phyloP scores from a whole-genome alignment of 148 eudicot species.

The Agrostemma githago region DNA sequence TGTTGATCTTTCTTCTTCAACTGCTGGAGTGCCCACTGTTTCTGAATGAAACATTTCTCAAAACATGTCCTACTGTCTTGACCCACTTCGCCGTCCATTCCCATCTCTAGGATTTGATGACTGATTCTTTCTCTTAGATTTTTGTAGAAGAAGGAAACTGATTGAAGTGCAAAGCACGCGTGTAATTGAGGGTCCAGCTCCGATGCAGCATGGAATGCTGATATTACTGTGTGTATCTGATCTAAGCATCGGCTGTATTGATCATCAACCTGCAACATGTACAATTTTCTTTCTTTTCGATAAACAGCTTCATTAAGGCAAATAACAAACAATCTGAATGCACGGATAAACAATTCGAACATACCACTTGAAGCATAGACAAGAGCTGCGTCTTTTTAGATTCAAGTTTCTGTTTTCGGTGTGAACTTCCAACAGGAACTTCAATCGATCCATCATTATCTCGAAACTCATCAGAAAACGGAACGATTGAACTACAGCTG shows the following conservation, averaged over 20 bases:
- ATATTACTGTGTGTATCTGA: conserved; percentile 71
- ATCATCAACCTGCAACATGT: conserved; percentile 62
- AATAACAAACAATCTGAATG: background rate
- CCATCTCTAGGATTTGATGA: conserved; percentile 60
- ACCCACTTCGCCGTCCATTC: conserved; percentile 23
- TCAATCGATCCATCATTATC: conserved; percentile 29
- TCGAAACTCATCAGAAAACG: conserved; percentile 21
- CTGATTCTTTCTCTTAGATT: conserved; percentile 72
- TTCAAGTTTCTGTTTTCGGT: conserved; percentile 36
- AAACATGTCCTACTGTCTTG: conserved; percentile 37
- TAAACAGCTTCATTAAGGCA: background rate
- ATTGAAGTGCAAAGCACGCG: conserved; percentile 57
- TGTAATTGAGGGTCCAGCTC: conserved; percentile 72
- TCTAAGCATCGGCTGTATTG: conserved; percentile 70
- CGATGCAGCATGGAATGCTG: conserved; percentile 84
- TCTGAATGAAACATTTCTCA: conserved; percentile 66
- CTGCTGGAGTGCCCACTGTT: conserved; percentile 91
- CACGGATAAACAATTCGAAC: conserved; percentile 12
- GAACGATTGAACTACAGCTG: conserved; percentile 19
- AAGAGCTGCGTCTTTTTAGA: conserved; percentile 59
- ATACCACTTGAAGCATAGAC: conserved; percentile 73
- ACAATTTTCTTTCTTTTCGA: background rate
- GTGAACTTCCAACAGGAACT: conserved; percentile 25
- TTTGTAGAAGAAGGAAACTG: conserved; percentile 57
- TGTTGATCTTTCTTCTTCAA: conserved; percentile 70